Conservation (phyloP, 2,329 filamentous ascomycete genomes). For the Aspergillus tamarii region DNA sequence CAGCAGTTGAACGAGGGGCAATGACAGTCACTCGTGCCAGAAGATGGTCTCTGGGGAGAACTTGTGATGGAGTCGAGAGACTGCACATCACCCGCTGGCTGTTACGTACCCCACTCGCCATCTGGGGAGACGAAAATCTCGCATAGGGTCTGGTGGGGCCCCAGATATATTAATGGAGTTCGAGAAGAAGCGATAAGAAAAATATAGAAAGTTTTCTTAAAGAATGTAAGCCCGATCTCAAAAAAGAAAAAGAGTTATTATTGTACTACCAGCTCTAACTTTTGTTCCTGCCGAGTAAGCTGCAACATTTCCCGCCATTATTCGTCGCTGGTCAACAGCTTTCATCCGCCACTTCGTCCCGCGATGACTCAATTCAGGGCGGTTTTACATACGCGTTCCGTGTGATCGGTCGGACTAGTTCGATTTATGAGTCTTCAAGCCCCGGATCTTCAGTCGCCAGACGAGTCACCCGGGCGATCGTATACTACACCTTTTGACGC, state of each 20-base stretch:
- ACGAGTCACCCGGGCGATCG: slow-evolving; percentile 18
- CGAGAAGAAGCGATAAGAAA: background rate
- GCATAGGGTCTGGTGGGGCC: background rate
- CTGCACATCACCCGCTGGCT: slow-evolving; percentile 9
- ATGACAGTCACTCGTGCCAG: slow-evolving; percentile 9
- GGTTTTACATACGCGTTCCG: background rate
- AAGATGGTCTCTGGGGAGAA: background rate
- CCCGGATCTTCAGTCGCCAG: background rate
- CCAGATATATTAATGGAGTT: background rate
- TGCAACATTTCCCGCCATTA: slow-evolving; percentile 1
- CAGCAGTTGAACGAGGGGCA: background rate
- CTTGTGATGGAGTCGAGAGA: slow-evolving; percentile 12
- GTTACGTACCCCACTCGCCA: slow-evolving; percentile 7
- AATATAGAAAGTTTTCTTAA: background rate
- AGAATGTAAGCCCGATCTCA: background rate
- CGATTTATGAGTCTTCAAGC: slow-evolving; percentile 7
- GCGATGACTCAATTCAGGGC: slow-evolving; percentile 16
- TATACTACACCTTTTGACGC: slow-evolving; percentile 17
- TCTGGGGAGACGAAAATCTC: background rate
- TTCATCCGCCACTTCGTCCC: background rate
- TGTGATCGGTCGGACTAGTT: slow-evolving; percentile 7
- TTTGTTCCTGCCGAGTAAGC: background rate
- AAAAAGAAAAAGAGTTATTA: no score
- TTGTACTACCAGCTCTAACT: background rate
- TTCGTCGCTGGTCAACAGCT: slow-evolving; percentile 11